A percentile compares a stretch with the other conserved stretches of the same genome.
Conservation (phyloP, 441 rosid genomes). For the Isatis lusitanica region DNA sequence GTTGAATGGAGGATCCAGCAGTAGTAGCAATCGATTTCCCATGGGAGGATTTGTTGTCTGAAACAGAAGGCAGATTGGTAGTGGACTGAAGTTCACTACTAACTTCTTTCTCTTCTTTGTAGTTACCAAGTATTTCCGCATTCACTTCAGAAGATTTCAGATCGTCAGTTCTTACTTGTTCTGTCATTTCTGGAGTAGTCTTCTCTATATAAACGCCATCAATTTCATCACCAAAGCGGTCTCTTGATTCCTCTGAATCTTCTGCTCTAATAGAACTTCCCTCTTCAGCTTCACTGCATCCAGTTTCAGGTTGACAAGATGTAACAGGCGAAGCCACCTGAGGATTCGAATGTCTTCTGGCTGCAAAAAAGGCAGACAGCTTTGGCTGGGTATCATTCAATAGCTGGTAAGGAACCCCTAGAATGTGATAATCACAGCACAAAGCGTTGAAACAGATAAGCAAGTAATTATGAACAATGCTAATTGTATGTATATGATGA, state of each 20-base stretch:
- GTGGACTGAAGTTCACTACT: constrained; percentile 36
- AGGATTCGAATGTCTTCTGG: constrained; percentile 37
- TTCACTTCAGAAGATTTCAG: constrained; percentile 40
- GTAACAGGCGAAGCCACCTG: constrained; percentile 33
- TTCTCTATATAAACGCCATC: constrained; percentile 33
- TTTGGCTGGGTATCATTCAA: constrained; percentile 81
- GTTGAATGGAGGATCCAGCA: constrained; percentile 67
- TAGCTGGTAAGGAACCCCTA: constrained; percentile 96
- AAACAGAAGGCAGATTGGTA: constrained; percentile 37
- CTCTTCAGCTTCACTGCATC: constrained; percentile 45
- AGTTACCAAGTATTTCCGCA: constrained; percentile 35
- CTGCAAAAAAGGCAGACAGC: constrained; percentile 71
- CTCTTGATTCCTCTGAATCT: constrained; percentile 34
- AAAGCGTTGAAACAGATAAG: not conserved
- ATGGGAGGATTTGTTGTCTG: constrained; percentile 38
- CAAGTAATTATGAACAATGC: not conserved
- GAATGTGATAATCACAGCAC: not conserved
- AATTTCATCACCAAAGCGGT: constrained; percentile 36
- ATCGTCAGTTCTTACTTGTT: constrained; percentile 37
- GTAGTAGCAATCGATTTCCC: constrained; percentile 36
- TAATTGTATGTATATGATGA: not conserved
- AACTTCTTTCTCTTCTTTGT: constrained; percentile 37
- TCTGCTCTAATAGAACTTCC: constrained; percentile 35
- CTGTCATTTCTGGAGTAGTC: constrained; percentile 29
- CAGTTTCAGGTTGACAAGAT: constrained; percentile 41